A percentile compares a stretch with the other conserved stretches of the same genome.
Evolutionary conservation across 2,329 filamentous ascomycete species (phyloP).

Genomic region (Mariannaea sp.): DNA sequence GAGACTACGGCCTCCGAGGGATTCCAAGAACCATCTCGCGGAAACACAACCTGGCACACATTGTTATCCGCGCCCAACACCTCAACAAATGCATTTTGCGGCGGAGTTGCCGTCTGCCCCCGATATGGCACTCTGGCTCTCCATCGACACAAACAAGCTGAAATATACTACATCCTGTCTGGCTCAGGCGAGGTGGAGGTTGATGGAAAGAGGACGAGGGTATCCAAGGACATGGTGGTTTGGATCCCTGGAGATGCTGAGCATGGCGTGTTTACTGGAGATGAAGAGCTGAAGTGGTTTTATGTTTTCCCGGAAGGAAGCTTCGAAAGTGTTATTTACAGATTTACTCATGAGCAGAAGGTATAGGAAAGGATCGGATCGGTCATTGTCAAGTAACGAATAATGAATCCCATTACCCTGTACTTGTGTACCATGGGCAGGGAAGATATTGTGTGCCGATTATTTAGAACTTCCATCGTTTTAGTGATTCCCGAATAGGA

Average conservation of each 20-base stretch:
- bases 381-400: background rate
- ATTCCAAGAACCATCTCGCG: conserved; percentile 18
- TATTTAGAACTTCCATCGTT: too few relatives aligned
- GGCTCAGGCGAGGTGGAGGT: conserved; percentile 33
- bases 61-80: conserved; percentile 27
- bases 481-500: too few relatives aligned
- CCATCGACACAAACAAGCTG: conserved; percentile 35
- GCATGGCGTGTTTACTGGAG: conserved; percentile 32
- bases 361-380: conserved; percentile 16
- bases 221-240: conserved; percentile 25
- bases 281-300: conserved; percentile 28
- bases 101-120: conserved; percentile 33
- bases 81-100: conserved; percentile 15
- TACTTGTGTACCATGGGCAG: too few relatives aligned
- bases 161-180: conserved; percentile 34
- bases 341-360: conserved; percentile 25
- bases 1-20: conserved; percentile 1
- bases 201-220: conserved; percentile 18
- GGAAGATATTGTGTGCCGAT: too few relatives aligned
- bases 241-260: conserved; percentile 35
- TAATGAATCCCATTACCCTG: too few relatives aligned
- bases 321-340: conserved; percentile 32
- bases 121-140: conserved; percentile 28
- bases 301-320: conserved; percentile 34
- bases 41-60: conserved; percentile 33